These are phyloP conservation scores for Globisporangium polare DNA, from an alignment of 352 stramenopile species.

Conservation along the genomic window DNA sequence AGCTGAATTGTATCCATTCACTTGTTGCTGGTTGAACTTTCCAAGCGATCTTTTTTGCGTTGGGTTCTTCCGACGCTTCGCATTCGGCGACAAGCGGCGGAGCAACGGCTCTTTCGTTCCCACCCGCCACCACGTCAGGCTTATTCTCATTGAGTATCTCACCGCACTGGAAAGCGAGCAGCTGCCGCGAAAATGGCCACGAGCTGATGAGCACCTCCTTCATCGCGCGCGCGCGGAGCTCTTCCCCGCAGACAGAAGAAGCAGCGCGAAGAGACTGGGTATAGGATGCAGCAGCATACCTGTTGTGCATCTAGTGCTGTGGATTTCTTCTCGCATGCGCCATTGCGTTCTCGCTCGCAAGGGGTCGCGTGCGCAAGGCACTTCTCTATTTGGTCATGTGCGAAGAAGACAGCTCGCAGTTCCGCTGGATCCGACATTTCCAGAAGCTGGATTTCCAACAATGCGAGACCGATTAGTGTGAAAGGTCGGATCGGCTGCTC, in stretches of 20 bases:
- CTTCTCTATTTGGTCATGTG: background rate
- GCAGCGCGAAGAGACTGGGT: no score
- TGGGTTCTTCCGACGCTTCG: background rate
- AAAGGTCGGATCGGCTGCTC: no score
- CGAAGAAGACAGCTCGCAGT: background rate
- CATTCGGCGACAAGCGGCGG: background rate
- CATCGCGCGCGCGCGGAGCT: no score
- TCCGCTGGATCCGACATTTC: background rate
- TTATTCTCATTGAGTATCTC: background rate
- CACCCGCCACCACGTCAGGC: background rate
- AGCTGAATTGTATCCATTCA: background rate
- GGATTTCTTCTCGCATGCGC: background rate
- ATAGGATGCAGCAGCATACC: background rate
- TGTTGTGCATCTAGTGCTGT: background rate
- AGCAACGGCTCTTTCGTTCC: background rate
- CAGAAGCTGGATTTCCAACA: background rate
- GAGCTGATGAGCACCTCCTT: no score
- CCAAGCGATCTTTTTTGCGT: no score
- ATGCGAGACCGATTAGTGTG: background rate
- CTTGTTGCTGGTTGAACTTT: background rate
- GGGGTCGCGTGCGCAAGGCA: background rate
- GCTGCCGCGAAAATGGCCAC: no score
- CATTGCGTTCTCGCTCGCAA: background rate
- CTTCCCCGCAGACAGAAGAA: no score
- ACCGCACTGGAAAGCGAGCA: background rate